Evolutionary conservation across 192 early-diverging fungal species (phyloP).

Genomic region (Gamsiella multidivaricata): DNA sequence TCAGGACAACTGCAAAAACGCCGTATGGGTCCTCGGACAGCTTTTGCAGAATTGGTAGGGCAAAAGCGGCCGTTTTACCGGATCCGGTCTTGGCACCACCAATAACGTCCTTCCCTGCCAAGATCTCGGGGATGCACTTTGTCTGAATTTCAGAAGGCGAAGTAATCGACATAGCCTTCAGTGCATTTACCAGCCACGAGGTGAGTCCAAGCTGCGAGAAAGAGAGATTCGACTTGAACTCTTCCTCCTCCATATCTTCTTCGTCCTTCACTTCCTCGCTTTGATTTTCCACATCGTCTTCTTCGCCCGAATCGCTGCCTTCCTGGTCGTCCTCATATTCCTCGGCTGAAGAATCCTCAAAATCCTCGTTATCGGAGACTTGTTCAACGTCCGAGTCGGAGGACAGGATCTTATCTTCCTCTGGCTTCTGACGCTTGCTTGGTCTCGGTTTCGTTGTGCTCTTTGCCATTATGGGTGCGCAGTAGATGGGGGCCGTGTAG

Average conservation of each 20-base stretch:
- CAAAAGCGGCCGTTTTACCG: slow-evolving; percentile 99
- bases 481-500: no score
- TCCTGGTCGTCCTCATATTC: neutral
- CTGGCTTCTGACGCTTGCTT: slow-evolving; percentile 8
- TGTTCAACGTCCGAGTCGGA: neutral
- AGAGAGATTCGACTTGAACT: slow-evolving; percentile 17
- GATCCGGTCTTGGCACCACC: slow-evolving; percentile 96
- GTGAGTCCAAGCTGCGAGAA: slow-evolving; percentile 85
- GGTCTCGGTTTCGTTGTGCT: slow-evolving; percentile 1
- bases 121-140: slow-evolving; percentile 84
- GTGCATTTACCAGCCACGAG: slow-evolving; percentile 82
- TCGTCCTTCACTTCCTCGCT: slow-evolving; percentile 38
- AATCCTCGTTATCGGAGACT: neutral
- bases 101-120: slow-evolving; percentile 84
- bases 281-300: neutral
- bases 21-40: slow-evolving; percentile 97
- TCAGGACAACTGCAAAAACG: slow-evolving; percentile 94
- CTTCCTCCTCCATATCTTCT: slow-evolving; percentile 48
- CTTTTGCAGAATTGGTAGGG: slow-evolving; percentile 94
- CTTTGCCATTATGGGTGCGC: neutral
- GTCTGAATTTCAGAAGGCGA: slow-evolving; percentile 93
- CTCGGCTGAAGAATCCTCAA: neutral
- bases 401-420: neutral
- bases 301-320: no score
- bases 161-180: slow-evolving; percentile 84